phyloP scores from a whole-genome alignment of 164 flowering plant genomes.

The Aristolochia contorta region DNA sequence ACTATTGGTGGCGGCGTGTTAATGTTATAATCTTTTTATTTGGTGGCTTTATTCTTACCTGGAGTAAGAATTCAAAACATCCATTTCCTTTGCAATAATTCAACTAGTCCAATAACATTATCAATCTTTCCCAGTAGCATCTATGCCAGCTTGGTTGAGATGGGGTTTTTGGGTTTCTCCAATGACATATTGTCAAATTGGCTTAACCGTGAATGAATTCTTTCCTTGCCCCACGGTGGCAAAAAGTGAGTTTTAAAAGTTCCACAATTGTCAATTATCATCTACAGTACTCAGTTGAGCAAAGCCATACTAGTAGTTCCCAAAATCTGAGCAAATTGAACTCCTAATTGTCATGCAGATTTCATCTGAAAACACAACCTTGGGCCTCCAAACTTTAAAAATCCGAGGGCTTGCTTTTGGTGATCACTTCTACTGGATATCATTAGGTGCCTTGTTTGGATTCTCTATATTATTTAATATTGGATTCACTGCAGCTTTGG shows the following conservation, averaged over 20 bases:
- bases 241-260: constrained; percentile 26
- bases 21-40: constrained; percentile 27
- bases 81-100: background rate
- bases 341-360: constrained; percentile 16
- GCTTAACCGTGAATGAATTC: constrained; percentile 47
- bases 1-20: constrained; percentile 30
- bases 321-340: background rate
- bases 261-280: background rate
- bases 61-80: constrained; percentile 24
- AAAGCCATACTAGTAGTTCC: background rate
- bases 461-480: constrained; percentile 36
- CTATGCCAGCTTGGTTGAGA: constrained; percentile 50
- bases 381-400: constrained; percentile 36
- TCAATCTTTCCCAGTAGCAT: constrained; percentile 28
- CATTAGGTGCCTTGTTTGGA: constrained; percentile 42
- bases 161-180: constrained; percentile 70
- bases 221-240: constrained; percentile 61
- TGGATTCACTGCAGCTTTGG: constrained; percentile 41
- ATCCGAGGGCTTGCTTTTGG: constrained; percentile 41
- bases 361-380: constrained; percentile 28
- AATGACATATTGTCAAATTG: constrained; percentile 49
- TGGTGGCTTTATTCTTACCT: constrained; percentile 52
- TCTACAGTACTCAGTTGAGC: background rate
- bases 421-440: constrained; percentile 45
- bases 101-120: background rate